A percentile compares a stretch with the other conserved stretches of the same genome.
These are phyloP conservation scores for Geoglossum cookeanum DNA, from an alignment of 2,329 filamentous ascomycete species.

Conservation along the genomic window DNA sequence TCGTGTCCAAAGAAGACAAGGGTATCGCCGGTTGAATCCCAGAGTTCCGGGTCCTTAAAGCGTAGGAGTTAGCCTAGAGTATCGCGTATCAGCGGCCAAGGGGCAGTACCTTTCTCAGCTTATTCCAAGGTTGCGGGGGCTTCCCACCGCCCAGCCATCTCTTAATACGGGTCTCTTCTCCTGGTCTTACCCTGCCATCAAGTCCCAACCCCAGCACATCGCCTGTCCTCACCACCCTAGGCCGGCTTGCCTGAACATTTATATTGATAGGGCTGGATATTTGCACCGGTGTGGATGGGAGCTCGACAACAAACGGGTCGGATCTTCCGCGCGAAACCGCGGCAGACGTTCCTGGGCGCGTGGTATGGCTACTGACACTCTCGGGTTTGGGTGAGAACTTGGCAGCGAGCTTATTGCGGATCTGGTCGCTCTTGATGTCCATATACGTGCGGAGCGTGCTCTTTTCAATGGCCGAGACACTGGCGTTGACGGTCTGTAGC, in stretches of 20 bases:
- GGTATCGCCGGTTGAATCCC: constrained; percentile 42
- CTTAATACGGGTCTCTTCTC: constrained; percentile 23
- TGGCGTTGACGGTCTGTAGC: neutral
- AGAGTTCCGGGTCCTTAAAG: constrained; percentile 35
- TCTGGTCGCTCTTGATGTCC: constrained; percentile 36
- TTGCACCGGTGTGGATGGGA: neutral
- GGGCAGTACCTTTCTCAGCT: constrained; percentile 23
- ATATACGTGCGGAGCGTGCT: constrained; percentile 32
- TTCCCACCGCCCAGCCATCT: constrained; percentile 34
- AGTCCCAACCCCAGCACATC: neutral
- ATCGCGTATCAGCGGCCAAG: neutral
- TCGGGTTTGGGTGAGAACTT: constrained; percentile 22
- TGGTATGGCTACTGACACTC: constrained; percentile 21
- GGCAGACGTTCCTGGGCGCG: constrained; percentile 9
- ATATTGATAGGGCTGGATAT: neutral
- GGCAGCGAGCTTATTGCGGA: constrained; percentile 33
- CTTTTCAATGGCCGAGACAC: constrained; percentile 24
- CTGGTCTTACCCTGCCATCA: neutral
- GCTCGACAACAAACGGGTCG: neutral
- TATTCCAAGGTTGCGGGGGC: constrained; percentile 34
- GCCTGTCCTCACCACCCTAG: neutral
- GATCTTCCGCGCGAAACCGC: constrained; percentile 9
- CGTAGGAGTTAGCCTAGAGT: too few species aligned
- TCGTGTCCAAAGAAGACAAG: constrained; percentile 34
- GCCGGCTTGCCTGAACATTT: neutral